A percentile compares a stretch with the other conserved stretches of the same genome.
phyloP scores from a whole-genome alignment of 208 protist genomes.

The Acanthamoeba castellanii region DNA sequence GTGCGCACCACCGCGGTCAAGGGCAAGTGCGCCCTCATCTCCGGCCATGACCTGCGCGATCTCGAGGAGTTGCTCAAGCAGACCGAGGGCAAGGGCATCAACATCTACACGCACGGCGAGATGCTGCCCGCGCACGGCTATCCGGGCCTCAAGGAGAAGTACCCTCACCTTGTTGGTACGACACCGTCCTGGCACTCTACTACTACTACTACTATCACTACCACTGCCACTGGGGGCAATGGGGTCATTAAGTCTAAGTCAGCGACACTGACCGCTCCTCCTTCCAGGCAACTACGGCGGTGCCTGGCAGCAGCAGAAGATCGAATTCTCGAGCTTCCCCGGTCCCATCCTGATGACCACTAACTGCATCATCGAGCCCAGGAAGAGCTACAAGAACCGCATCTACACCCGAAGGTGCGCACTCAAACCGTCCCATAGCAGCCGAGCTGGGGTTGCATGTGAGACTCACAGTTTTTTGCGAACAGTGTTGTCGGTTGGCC shows the following conservation, averaged over 20 bases:
- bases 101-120: slow-evolving; percentile 95
- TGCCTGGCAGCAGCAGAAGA: slow-evolving; percentile 90
- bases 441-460: too few species aligned
- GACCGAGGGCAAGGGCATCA: slow-evolving; percentile 87
- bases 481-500: slow-evolving; percentile 66
- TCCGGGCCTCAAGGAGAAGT: slow-evolving; percentile 88
- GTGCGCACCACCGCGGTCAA: slow-evolving; percentile 76
- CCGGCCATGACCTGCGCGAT: slow-evolving; percentile 90
- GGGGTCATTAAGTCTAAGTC: too few species aligned
- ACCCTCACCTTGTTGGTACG: slow-evolving; percentile 83
- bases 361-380: slow-evolving; percentile 91
- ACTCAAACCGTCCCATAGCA: not conserved
- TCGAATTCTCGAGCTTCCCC: slow-evolving; percentile 91
- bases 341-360: slow-evolving; percentile 95
- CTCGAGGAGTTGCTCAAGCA: slow-evolving; percentile 88
- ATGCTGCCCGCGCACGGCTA: slow-evolving; percentile 93
- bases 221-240: too few species aligned
- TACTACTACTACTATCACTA: slow-evolving; percentile 42
- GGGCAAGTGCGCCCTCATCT: slow-evolving; percentile 90
- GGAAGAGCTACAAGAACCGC: slow-evolving; percentile 87
- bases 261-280: too few species aligned
- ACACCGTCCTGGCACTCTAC: slow-evolving; percentile 84
- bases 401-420: slow-evolving; percentile 86
- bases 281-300: slow-evolving; percentile 77
- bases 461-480: not conserved